These are phyloP conservation scores for Tylopilus subfusipes DNA, from an alignment of 768 basidiomycete species.

Conservation along the genomic window DNA sequence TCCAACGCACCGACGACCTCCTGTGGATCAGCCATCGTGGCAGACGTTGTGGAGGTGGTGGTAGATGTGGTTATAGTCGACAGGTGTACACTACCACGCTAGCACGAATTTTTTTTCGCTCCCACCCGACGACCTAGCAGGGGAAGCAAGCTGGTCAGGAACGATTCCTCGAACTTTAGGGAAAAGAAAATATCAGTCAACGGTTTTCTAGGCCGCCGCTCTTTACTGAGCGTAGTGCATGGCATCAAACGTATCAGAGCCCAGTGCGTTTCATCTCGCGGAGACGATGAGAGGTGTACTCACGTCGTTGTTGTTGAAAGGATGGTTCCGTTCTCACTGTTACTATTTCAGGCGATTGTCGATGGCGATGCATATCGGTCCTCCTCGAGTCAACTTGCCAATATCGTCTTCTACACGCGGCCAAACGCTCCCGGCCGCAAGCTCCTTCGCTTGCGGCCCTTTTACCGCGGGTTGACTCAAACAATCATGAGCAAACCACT, in stretches of 20 bases:
- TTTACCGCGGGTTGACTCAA: constrained; percentile 1
- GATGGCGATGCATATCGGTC: constrained; percentile 13
- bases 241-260: constrained; percentile 52
- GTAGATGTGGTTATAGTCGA: not conserved
- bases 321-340: too few relatives aligned
- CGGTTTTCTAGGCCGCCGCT: constrained; percentile 67
- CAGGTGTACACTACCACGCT: not conserved
- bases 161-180: not conserved
- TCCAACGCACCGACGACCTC: too few relatives aligned
- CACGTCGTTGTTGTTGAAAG: not conserved
- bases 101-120: not conserved
- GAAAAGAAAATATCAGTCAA: constrained; percentile 42
- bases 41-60: not conserved
- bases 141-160: constrained; percentile 8
- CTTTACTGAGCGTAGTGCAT: constrained; percentile 45
- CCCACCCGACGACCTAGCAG: constrained; percentile 1
- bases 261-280: constrained; percentile 58
- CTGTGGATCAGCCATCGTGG: constrained; percentile 18
- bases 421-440: constrained; percentile 4
- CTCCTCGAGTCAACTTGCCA: constrained; percentile 20
- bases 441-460: constrained; percentile 11
- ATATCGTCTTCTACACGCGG: constrained; percentile 9
- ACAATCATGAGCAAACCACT: constrained; percentile 22
- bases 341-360: not conserved
- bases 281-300: not conserved